Evolutionary conservation across 768 basidiomycete species (phyloP), one percentile per base, ranked within the genome.

Genomic region (Collybiopsis confluens): DNA sequence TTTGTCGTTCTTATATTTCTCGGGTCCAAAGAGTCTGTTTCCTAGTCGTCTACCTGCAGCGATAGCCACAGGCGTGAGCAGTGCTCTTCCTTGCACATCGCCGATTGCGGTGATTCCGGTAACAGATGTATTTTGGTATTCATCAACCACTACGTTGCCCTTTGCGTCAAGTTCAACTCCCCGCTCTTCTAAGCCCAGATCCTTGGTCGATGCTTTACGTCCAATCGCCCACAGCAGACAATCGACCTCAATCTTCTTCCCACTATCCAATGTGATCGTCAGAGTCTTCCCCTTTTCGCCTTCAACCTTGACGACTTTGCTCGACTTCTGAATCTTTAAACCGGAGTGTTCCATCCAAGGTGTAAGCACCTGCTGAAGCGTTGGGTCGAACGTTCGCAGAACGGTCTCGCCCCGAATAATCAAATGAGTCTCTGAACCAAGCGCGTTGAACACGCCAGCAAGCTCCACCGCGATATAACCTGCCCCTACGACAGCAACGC

Each of bases 391-490:
- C 2, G 91, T 91, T 56, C 97, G 83, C 59, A 99, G 76, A 40
- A 98, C 91, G 52, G 82, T 88, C 49, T 98, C 91, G 49, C 85
- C 77, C 50, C 97, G 87, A 60, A 98, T 98, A 67, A 98, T 68
- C 59, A 98, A 70, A 66, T 98, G 94, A 7, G 93, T 94, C 70
- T 98, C 92, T 33, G 86, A 80, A 20, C 95, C 93, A 53, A 97
- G 83, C 6, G 90, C 78, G 69, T 98, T 83, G 71, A 99, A 83
- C 52, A 99, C 83, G 18, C 97, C 97, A 4, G 96, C 92, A 43
- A 99, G 83, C 70, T 99, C 97, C 57, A 98, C 91, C 16, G 94
- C 94, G 61, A 99, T 98, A 68, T 99, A 99, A 1, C 97, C 97
- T 13, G 97, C 97, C 43, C 97, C 97, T 40, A 98, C 86, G 52